Evolutionary conservation across 495 filamentous ascomycete genomes (phyloP).

Genomic region (Aspergillus coremiiformis): DNA sequence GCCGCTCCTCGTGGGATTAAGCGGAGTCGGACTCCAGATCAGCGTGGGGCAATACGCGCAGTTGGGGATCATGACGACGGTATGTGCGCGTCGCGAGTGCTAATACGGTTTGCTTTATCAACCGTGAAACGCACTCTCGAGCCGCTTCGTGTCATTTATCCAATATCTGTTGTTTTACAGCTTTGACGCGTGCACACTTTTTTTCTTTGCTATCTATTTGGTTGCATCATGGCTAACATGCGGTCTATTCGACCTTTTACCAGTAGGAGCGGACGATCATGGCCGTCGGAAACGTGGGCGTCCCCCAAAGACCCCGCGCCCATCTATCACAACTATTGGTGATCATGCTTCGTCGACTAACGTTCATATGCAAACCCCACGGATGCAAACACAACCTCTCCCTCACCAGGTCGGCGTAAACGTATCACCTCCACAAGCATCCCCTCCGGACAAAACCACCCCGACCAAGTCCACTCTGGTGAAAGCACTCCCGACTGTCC

Average conservation of each 20-base stretch:
- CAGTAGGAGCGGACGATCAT: slow-evolving; percentile 49
- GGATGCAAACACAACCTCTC: slow-evolving; percentile 62
- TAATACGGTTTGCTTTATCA: slow-evolving; percentile 7
- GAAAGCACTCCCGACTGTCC: slow-evolving; percentile 91
- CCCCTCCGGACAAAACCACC: slow-evolving; percentile 72
- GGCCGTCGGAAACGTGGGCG: slow-evolving; percentile 81
- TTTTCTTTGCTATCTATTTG: neutral
- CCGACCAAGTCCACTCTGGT: slow-evolving; percentile 79
- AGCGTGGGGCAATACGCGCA: slow-evolving; percentile 52
- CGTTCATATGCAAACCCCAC: slow-evolving; percentile 65
- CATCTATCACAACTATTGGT: slow-evolving; percentile 25
- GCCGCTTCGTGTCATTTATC: slow-evolving; percentile 12
- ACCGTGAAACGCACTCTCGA: slow-evolving; percentile 3
- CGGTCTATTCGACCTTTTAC: neutral
- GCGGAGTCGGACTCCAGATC: slow-evolving; percentile 86
- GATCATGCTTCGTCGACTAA: slow-evolving; percentile 47
- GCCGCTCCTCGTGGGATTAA: slow-evolving; percentile 72
- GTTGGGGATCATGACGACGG: slow-evolving; percentile 72
- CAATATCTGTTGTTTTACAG: slow-evolving; percentile 2
- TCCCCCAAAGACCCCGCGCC: slow-evolving; percentile 64
- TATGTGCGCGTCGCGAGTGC: slow-evolving; percentile 47
- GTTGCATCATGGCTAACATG: slow-evolving; percentile 4
- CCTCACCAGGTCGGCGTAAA: slow-evolving; percentile 42
- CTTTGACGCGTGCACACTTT: slow-evolving; percentile 1
- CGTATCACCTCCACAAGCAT: slow-evolving; percentile 59